Evolutionary conservation across 2,329 filamentous ascomycete genomes (phyloP), one percentile per base, ranked within the genome.

Genomic region (Cylindrodendrum hubeiense): DNA sequence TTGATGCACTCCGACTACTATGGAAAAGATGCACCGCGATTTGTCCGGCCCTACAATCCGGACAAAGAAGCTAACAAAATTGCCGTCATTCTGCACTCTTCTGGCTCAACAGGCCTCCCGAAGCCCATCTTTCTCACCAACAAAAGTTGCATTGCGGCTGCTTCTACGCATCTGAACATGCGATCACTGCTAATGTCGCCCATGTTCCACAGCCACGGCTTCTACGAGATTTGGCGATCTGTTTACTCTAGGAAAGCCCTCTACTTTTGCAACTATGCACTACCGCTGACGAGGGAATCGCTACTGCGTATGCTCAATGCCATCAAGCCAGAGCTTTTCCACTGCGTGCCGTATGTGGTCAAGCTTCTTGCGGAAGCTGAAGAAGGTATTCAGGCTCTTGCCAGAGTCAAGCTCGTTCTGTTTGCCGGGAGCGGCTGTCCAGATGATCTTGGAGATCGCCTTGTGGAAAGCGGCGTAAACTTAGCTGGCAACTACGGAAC

Each of bases 101-200:
- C 71, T 26, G 88, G 89, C 8, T 88, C 85, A 0, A 90, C 89
- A 0, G 88, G 89, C 0, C 79, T 90, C 0, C 89, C 89, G 0
- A 91, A 91, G 66, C 88, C 89, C 0, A 90, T 91, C 49, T 88
- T 83, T 63, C 84, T 88, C 52, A 87, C 84, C 1, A 86, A 91
- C 57, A 74, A 76, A 10, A 81, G 83, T 13, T 83, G 82, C 7
- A 75, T 90, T 9, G 79, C 79, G 9, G 87, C 86, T 56, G 86
- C 83, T 59, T 75, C 79, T 13, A 69, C 69, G 1, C 74, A 74
- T 17, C 79, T 78, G 67, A 71, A 76, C 12, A 77, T 87, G 78
- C 79, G 79, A 22, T 82, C 82, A 0, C 86, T 90, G 61, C 81
- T 87, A 49, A 86, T 87, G 2, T 76, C 88, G 2, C 88, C 89